Conservation (phyloP, 305 asterid genomes). For the Solanum hybrid region DNA sequence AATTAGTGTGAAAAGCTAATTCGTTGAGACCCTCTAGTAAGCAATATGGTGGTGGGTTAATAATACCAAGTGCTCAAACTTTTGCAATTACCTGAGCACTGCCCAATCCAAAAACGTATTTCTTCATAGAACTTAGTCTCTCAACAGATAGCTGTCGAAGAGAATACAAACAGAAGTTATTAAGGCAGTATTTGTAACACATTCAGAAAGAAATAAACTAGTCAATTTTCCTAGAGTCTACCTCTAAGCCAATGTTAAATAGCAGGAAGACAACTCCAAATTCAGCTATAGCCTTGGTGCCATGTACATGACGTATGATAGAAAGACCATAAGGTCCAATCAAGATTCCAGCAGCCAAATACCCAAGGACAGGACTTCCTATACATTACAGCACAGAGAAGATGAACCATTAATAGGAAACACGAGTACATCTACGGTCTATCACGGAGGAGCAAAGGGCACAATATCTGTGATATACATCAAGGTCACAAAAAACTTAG, state of each 20-base stretch:
- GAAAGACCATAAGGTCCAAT: slow-evolving; percentile 99
- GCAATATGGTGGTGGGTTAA: neutral
- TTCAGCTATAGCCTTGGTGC: slow-evolving; percentile 96
- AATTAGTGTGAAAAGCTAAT: neutral
- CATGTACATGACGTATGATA: slow-evolving; percentile 93
- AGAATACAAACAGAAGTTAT: slow-evolving; percentile 4
- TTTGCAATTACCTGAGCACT: slow-evolving; percentile 77
- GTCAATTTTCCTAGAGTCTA: slow-evolving; percentile 17
- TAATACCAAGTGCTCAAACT: neutral
- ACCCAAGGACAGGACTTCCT: slow-evolving; percentile 99
- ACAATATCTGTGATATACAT: neutral
- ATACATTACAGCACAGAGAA: slow-evolving; percentile 23
- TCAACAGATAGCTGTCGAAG: slow-evolving; percentile 90
- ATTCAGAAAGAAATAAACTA: neutral
- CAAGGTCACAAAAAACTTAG: neutral
- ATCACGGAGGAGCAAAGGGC: neutral
- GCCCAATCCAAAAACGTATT: slow-evolving; percentile 97
- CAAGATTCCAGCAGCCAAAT: slow-evolving; percentile 97
- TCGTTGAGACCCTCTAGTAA: neutral
- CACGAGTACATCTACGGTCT: neutral
- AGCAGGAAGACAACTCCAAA: slow-evolving; percentile 98
- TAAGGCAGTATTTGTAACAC: neutral
- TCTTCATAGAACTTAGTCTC: slow-evolving; percentile 98
- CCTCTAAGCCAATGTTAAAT: slow-evolving; percentile 99
- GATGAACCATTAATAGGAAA: slow-evolving; percentile 11